Evolutionary conservation across 441 rosid species (phyloP).

Genomic region (Pelargonium australe): DNA sequence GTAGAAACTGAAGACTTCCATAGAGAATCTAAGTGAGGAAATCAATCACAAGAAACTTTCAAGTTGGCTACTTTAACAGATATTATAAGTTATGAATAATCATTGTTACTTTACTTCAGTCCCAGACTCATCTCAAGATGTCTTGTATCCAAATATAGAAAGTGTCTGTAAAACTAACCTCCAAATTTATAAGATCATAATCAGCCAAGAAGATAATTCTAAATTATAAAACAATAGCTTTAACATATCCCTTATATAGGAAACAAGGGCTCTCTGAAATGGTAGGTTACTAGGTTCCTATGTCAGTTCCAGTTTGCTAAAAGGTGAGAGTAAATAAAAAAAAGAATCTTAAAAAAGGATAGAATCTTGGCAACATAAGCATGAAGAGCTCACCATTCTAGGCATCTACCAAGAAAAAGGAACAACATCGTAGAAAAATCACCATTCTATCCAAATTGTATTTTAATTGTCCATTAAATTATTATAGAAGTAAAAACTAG

Average conservation of each 20-base stretch:
- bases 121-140: too few species aligned
- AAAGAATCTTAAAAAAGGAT: neutral
- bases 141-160: too few species aligned
- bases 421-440: neutral
- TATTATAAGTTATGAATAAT: too few species aligned
- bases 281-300: neutral
- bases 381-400: neutral
- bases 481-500: neutral
- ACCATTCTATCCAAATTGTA: neutral
- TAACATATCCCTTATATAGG: too few species aligned
- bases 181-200: too few species aligned
- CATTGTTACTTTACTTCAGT: too few species aligned
- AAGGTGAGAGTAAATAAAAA: neutral
- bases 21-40: neutral
- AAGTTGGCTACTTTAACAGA: too few species aligned
- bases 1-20: neutral
- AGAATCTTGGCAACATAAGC: neutral
- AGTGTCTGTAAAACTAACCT: too few species aligned
- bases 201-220: too few species aligned
- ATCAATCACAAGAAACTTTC: too few species aligned
- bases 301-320: neutral
- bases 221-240: too few species aligned
- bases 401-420: neutral
- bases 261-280: neutral
- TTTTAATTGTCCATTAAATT: too few species aligned